Evolutionary conservation across 495 filamentous ascomycete species (phyloP), one percentile per base, ranked within the genome.

Genomic region (Penicillium diatomitis): DNA sequence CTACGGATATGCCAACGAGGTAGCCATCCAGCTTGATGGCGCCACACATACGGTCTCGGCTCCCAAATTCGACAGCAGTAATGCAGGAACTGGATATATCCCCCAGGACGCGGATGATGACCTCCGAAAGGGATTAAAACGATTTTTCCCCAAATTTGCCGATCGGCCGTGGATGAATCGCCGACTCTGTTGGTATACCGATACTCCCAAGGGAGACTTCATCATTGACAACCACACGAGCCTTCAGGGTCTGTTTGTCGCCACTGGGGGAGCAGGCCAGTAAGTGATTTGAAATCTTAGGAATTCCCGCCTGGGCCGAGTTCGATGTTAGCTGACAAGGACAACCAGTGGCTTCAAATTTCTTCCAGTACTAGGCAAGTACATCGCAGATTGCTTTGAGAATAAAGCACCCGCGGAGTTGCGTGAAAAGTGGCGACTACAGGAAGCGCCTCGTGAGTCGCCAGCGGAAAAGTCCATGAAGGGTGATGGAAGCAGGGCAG

Each of bases 241-340:
- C 3, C 74, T 76, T 52, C 51, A 72, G 32, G 76, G 78, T 3
- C 61, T 92, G 27, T 88, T 92, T 55, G 54, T 94, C 10, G 82
- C 85, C 0, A 88, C 83, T 3, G 88, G 88, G 4, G 88, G 84
- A 1, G 82, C 79, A 47, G 87, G 88, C 10, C 88, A 94, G 64
- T 67, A 53, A 61, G 64, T 56, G 5, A 7, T 32, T 27, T 5
- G 0, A 4, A n/a, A 32, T 44, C 31, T 5, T 11, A 6, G 6
- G 6, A 2, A 34, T 38, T 20, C 20, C 20, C 20, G 20, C 20
- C 20, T 20, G 20, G 2, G 20, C 20, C 20, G 20, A 20, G 20
- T 20, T 20, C 20, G 20, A 20, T 20, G 20, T 20, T 1, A 20
- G 20, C 20, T 20, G 20, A 20, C 20, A 20, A 20, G 20, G 20